These are phyloP conservation scores for Arthroderma sp. DNA, from an alignment of 2,329 filamentous ascomycete species.

Conservation along the genomic window DNA sequence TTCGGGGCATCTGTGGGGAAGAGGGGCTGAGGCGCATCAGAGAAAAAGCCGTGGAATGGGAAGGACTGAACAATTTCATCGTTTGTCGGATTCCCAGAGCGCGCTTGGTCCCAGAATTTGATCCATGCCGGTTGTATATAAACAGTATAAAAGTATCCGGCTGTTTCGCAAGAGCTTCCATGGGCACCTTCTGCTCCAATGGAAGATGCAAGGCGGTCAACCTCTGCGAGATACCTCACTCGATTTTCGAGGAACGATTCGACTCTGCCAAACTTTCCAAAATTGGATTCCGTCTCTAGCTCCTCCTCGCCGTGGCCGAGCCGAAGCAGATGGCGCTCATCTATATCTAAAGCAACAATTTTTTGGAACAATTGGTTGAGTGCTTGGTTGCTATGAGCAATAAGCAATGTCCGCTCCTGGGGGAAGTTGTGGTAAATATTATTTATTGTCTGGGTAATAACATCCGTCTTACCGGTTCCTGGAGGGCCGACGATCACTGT, in stretches of 20 bases:
- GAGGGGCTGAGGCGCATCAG: slow-evolving; percentile 72
- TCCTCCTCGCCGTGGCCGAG: slow-evolving; percentile 95
- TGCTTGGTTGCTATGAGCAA: slow-evolving; percentile 96
- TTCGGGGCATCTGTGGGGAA: slow-evolving; percentile 57
- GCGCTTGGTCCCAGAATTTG: slow-evolving; percentile 60
- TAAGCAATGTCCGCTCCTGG: slow-evolving; percentile 74
- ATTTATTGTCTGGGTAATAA: slow-evolving; percentile 95
- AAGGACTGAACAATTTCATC: slow-evolving; percentile 61
- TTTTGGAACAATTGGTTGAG: slow-evolving; percentile 97
- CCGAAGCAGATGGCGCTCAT: slow-evolving; percentile 82
- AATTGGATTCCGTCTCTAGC: slow-evolving; percentile 70
- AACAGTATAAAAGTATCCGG: slow-evolving; percentile 89
- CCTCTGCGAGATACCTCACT: slow-evolving; percentile 63
- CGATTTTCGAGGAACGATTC: slow-evolving; percentile 91
- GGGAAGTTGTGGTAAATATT: slow-evolving; percentile 99
- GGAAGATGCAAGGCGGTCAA: slow-evolving; percentile 71
- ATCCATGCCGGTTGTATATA: slow-evolving; percentile 83
- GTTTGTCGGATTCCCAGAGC: slow-evolving; percentile 44
- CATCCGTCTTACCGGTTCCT: slow-evolving; percentile 97
- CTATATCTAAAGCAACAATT: slow-evolving; percentile 91
- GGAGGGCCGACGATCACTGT: slow-evolving; percentile 91
- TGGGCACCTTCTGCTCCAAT: slow-evolving; percentile 87
- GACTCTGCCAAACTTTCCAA: slow-evolving; percentile 87
- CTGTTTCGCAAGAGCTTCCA: slow-evolving; percentile 89
- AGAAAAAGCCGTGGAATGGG: slow-evolving; percentile 80